Base-by-base conservation (phyloP, 805 yeast genomes). In the Brettanomyces nanus region DNA sequence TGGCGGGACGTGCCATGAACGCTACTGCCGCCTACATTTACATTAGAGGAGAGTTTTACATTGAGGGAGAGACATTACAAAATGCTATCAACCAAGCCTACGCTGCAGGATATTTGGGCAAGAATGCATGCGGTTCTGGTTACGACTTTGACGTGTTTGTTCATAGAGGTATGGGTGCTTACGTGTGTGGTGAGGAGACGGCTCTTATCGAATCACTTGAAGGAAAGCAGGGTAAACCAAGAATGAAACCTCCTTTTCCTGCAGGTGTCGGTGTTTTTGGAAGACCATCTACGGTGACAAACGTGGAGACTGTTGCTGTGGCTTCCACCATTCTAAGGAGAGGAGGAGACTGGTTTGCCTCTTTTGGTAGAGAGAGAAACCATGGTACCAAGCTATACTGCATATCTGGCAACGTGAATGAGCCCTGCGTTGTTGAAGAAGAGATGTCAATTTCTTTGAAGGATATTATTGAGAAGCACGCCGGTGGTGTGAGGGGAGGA, bases 81-180 rank as follows among this genome's bases (percentile, higher is more conserved):
- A 64, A 67, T 28, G 95, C 95, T 27, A 85, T 85, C 60, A 82
- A 85, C 61, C 90, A 85, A 64, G 94, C 95, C 19, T 85, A 85
- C 62, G 70, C 71, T 45, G 85, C 77, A 34, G 95, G 95, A 2
- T 68, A 78, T 31, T 64, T 85, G 46, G 95, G 95, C 50, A 81
- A 80, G 59, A 71, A 85, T 56, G 87, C 92, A 4, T 85, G 95
- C 63, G 94, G 90, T 15, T 73, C 87, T 2, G 95, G 95, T 37
- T 85, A 77, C 61, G 78, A 76, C 52, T 85, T 84, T 53, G 95
- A 85, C 58, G 76, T 85, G 34, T 85, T 70, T 60, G 73, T 85
- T 51, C 95, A 85, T 66, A 77, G 95, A 57, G 95, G 95, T 49
- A 83, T 83, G 86, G 95, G 95, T 46, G 95, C 95, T 9, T 85